Percentiles rank a stretch among this genome's conserved stretches.
These are phyloP conservation scores for Arabis hirsuta DNA, from an alignment of 345 rosid genomes.

Conservation along the genomic window DNA sequence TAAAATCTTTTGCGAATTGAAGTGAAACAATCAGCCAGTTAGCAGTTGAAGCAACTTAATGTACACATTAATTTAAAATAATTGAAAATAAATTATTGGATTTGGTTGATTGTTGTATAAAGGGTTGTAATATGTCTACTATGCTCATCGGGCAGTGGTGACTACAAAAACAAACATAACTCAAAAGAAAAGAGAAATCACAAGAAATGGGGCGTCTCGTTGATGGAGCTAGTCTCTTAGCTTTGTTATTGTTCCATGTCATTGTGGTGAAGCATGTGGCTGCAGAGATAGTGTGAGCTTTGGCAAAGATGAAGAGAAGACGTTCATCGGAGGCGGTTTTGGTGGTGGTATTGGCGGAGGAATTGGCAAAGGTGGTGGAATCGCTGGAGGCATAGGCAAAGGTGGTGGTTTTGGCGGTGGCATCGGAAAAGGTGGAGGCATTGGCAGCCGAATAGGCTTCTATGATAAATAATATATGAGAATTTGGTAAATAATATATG, in stretches of 20 bases:
- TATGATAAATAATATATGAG: too few species aligned
- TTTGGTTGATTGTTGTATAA: too few species aligned
- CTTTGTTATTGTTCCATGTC: conserved; percentile 28
- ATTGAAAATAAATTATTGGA: too few species aligned
- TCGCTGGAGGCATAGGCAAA: conserved; percentile 5
- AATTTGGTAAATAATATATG: too few species aligned
- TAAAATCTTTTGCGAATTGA: not conserved
- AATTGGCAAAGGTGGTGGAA: not conserved
- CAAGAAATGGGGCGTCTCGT: conserved; percentile 14
- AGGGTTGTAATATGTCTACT: too few species aligned
- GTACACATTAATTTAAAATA: not conserved
- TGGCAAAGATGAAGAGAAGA: conserved; percentile 27
- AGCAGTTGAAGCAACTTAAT: conserved; percentile 25
- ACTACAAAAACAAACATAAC: conserved; percentile 2
- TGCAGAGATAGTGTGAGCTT: conserved; percentile 24
- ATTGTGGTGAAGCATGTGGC: conserved; percentile 5
- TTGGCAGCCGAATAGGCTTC: too few species aligned
- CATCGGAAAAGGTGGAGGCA: not conserved
- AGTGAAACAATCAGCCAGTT: not conserved
- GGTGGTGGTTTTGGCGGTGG: conserved; percentile 19
- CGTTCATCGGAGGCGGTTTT: not conserved
- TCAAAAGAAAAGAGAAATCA: too few species aligned
- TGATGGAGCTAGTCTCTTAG: conserved; percentile 15
- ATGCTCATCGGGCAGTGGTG: not conserved
- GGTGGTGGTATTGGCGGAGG: conserved; percentile 19